A percentile compares a stretch with the other conserved stretches of the same genome.
Evolutionary conservation across 2,329 filamentous ascomycete genomes (phyloP).

Genomic region (Trichoderma harzianum): DNA sequence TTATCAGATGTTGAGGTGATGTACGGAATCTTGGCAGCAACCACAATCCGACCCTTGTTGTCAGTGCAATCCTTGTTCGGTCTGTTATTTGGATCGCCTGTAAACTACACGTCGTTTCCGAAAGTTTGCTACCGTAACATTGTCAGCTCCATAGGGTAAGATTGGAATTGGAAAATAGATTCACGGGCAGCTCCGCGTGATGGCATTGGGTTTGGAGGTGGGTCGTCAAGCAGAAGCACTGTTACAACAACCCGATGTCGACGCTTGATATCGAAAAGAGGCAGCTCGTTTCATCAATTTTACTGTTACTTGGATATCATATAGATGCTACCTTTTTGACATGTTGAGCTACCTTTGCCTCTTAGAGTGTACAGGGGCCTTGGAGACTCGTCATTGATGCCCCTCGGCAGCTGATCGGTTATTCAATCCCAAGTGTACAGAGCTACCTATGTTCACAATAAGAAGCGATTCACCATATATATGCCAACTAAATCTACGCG

Average conservation of each 20-base stretch:
- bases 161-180: background rate
- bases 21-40: background rate
- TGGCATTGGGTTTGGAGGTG: background rate
- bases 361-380: background rate
- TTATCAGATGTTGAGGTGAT: background rate
- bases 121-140: background rate
- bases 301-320: background rate
- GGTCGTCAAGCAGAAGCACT: too few relatives aligned
- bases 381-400: background rate
- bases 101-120: background rate
- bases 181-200: background rate
- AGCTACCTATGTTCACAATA: background rate
- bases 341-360: background rate
- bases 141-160: background rate
- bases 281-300: background rate
- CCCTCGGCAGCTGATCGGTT: background rate
- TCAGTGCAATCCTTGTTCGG: background rate
- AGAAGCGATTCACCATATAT: background rate
- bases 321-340: background rate
- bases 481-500: background rate
- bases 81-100: background rate
- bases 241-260: background rate
- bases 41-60: background rate
- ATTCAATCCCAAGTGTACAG: background rate
- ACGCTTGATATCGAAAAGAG: background rate